phyloP scores from a whole-genome alignment of 192 early-diverging fungal genomes.

The Podila verticillata region DNA sequence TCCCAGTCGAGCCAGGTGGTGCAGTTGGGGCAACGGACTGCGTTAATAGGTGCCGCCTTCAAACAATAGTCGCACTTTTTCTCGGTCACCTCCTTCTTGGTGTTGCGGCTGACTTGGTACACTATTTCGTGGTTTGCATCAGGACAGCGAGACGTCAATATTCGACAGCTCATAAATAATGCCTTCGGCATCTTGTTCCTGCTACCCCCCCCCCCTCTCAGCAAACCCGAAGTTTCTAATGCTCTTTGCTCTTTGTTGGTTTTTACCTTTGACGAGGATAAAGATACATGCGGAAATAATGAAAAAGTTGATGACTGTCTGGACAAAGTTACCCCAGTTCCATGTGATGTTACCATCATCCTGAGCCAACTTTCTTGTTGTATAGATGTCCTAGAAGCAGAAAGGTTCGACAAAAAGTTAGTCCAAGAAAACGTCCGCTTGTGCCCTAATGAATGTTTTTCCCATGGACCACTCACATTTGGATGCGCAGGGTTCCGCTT shows the following conservation, averaged over 20 bases:
- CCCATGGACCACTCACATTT: background rate
- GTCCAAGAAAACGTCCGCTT: too few relatives aligned
- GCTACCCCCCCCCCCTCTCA: too few relatives aligned
- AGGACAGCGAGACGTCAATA: too few relatives aligned
- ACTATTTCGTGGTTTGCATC: too few relatives aligned
- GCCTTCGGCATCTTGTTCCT: too few relatives aligned
- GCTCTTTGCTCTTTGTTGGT: background rate
- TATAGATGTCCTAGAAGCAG: background rate
- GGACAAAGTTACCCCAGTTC: slow-evolving; percentile 72
- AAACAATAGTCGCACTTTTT: slow-evolving; percentile 51
- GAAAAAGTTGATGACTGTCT: slow-evolving; percentile 71
- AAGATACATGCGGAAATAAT: slow-evolving; percentile 66
- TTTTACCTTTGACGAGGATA: slow-evolving; percentile 64
- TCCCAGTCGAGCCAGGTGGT: slow-evolving; percentile 54
- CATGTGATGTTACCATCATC: slow-evolving; percentile 63
- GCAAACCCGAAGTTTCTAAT: too few relatives aligned
- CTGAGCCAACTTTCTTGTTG: slow-evolving; percentile 28
- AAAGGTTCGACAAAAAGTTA: background rate
- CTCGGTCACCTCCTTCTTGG: slow-evolving; percentile 25
- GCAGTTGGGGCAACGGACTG: slow-evolving; percentile 49
- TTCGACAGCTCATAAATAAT: too few relatives aligned
- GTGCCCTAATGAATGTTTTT: too few relatives aligned
- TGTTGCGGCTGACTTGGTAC: slow-evolving; percentile 22
- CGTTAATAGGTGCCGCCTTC: slow-evolving; percentile 25
- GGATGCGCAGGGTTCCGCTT: slow-evolving; percentile 35